These are phyloP conservation scores for Xylogone sp. DNA, from an alignment of 2,329 filamentous ascomycete species.

Conservation along the genomic window DNA sequence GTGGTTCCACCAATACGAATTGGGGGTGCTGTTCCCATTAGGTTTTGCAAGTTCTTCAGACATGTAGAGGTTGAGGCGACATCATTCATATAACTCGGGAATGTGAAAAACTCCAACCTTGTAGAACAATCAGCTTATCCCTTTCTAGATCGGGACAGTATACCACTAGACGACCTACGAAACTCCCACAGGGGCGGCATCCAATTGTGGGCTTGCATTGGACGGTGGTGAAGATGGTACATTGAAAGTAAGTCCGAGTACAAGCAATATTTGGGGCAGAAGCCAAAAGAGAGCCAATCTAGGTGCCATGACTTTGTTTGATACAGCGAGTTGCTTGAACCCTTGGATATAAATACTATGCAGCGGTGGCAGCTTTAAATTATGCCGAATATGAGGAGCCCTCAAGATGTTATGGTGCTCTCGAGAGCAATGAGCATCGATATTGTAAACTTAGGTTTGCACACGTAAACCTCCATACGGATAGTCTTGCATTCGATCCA, in stretches of 20 bases:
- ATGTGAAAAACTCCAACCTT: constrained; percentile 53
- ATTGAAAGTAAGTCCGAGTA: constrained; percentile 10
- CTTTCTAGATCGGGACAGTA: too few species aligned
- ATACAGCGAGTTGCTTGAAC: too few species aligned
- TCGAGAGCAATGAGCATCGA: too few species aligned
- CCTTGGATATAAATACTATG: too few species aligned
- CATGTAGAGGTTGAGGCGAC: constrained; percentile 47
- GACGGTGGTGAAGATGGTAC: not conserved
- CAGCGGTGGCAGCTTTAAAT: too few species aligned
- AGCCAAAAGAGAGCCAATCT: not conserved
- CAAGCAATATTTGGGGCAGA: constrained; percentile 13
- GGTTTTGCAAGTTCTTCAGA: constrained; percentile 44
- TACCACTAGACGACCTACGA: too few species aligned
- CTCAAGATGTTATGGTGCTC: too few species aligned
- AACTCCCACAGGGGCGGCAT: constrained; percentile 39
- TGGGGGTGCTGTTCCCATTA: constrained; percentile 49
- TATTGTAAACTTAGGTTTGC: too few species aligned
- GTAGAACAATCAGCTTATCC: too few species aligned
- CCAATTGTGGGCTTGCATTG: constrained; percentile 20
- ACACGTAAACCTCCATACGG: too few species aligned
- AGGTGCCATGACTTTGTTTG: not conserved
- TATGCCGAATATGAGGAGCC: too few species aligned
- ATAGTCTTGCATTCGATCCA: too few species aligned
- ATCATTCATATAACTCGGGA: constrained; percentile 50
- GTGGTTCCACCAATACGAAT: constrained; percentile 57